Evolutionary conservation across 192 early-diverging fungal species (phyloP), one percentile per base, ranked within the genome.

Genomic region (Coemansia reversa): DNA sequence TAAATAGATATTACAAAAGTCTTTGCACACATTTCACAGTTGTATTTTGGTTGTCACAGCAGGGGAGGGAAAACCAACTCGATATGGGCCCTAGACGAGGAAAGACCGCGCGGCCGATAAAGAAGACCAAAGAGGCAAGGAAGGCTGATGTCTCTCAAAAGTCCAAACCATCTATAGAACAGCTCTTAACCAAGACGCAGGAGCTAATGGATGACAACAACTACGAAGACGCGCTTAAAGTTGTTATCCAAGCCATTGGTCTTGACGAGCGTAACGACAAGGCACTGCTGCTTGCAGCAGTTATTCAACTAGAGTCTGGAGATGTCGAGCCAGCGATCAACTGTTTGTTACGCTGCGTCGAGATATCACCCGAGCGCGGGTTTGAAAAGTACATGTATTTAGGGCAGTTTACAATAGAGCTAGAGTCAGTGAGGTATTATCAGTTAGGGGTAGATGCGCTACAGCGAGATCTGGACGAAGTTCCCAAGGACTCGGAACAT

Each of bases 321-420:
- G 72, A 86, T 24, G 84, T 87, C 55, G 87, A 86, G 27, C 81
- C 85, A 29, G 90, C 89, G 22, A 58, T 79, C 76, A 77, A 84
- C 84, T 70, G 88, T 88, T 57, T 79, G 24, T 30, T 68, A 25
- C 67, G 66, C 3, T 76, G 82, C 52, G 88, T 89, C 28, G 79
- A 85, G 62, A 70, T 92, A n/a, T 79, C 79, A 54, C 89, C 90
- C 22, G 82, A 90, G 28, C 71, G 75, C 45, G 88, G 89, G 22
- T 86, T 86, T 62, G 83, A 85, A 62, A 90, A 91, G 73, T 96
- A 91, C 82, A 88, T 98, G 85, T 93, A 95, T 69, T 81, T 98
- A 35, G 90, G 92, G 29, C 90, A 92, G 76, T 69, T 91, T 58
- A 83, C 86, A 5, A 74, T 84, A 18, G 86, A 86, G 55, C 70